Evolutionary conservation across 2,329 filamentous ascomycete species (phyloP).

Genomic region (Talaromyces sp.): DNA sequence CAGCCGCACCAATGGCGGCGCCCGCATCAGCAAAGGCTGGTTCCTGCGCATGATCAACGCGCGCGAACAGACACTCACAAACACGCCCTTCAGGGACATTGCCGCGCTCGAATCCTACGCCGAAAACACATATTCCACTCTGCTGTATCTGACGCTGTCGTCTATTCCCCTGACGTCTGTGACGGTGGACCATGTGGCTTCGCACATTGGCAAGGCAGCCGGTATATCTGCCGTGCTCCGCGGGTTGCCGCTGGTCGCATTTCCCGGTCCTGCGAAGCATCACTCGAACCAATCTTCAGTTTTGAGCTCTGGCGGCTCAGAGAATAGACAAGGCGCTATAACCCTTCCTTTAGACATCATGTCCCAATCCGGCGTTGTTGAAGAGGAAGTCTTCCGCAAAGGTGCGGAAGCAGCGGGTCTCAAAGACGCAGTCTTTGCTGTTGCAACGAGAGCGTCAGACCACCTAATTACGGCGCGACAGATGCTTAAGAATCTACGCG

Average conservation of each 20-base stretch:
- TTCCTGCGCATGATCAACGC: conserved; percentile 73
- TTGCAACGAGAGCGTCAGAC: conserved; percentile 91
- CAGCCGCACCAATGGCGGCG: conserved; percentile 44
- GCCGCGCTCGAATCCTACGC: conserved; percentile 79
- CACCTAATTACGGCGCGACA: conserved; percentile 90
- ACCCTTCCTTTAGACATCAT: conserved; percentile 86
- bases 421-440: conserved; percentile 83
- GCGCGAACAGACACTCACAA: conserved; percentile 77
- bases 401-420: conserved; percentile 76
- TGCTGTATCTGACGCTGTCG: conserved; percentile 84
- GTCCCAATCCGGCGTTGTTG: conserved; percentile 73
- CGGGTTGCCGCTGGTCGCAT: conserved; percentile 82
- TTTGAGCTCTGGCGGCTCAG: conserved; percentile 38
- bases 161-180: conserved; percentile 75
- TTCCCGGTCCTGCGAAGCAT: conserved; percentile 61
- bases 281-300: conserved; percentile 50
- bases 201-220: conserved; percentile 89
- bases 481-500: conserved; percentile 78
- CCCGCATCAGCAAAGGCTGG: conserved; percentile 66
- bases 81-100: conserved; percentile 73
- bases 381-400: conserved; percentile 83
- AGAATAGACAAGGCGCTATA: conserved; percentile 59
- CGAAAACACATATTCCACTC: conserved; percentile 89
- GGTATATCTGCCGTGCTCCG: conserved; percentile 85
- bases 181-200: conserved; percentile 86